Base-by-base conservation (phyloP, 2,329 filamentous ascomycete genomes). In the Curvularia sp. region DNA sequence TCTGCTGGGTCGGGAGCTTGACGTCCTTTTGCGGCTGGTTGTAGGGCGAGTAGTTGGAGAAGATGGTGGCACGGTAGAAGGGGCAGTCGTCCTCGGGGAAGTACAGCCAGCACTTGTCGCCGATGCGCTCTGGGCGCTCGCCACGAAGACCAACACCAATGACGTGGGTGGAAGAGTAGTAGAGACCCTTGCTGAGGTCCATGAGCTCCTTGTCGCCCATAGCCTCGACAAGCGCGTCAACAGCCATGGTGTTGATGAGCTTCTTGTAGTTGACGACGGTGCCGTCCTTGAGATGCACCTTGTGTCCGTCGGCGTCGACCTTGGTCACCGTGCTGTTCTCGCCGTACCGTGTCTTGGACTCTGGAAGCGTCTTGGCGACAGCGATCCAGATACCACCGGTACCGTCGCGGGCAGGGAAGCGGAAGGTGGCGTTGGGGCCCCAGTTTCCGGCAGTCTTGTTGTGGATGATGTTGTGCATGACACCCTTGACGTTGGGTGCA, bases 21-120 rank as follows among this genome's bases (percentile, higher is more conserved):
- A 85, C 89, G 57, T 89, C 88, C 59, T 87, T 84, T 67, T 91
- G 83, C 32, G 95, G 95, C 83, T 98, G 95, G 85, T 99, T 99
- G 87, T 96, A 89, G 52, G 94, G 95, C 21, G 95, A 98, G 86
- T 99, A 99, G 87, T 99, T 99, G 81, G 94, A 98, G 87, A 99
- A 99, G 83, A 99, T 98, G 76, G 95, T 99, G 75, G 95, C 95
- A 71, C 95, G 92, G 86, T 99, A 99, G 86, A 99, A 99, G 77
- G 93, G 93, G 84, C 93, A 97, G 86, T 99, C 90, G 80, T 97
- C 90, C 80, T 99, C 95, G 63, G 95, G 95, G 88, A 98, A 99
- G 87, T 99, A 99, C 67, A 99, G 85, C 93, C 95, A 99, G 88
- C 95, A 99, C 87, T 98, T 99, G 84, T 99, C 95, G 67, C 95